These are phyloP conservation scores for Naganishia friedmannii DNA, from an alignment of 768 basidiomycete species.

Conservation along the genomic window DNA sequence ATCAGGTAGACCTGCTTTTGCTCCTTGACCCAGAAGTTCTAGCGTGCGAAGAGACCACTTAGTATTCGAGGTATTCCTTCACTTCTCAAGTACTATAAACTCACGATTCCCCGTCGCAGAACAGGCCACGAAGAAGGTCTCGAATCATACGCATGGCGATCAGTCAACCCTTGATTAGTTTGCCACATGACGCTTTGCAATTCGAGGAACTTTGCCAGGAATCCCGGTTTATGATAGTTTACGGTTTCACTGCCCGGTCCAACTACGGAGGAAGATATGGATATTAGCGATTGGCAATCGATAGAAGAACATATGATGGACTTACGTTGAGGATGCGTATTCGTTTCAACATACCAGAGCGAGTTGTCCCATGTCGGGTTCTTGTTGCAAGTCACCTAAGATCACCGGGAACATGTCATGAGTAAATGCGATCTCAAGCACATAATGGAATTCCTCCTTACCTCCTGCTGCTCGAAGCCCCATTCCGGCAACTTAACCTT, in stretches of 20 bases:
- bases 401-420: neutral
- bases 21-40: slow-evolving; percentile 99
- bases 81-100: slow-evolving; percentile 45
- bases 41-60: neutral
- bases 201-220: slow-evolving; percentile 85
- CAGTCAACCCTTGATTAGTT: slow-evolving; percentile 92
- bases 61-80: neutral
- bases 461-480: slow-evolving; percentile 98
- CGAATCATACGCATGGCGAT: slow-evolving; percentile 91
- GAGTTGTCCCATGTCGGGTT: slow-evolving; percentile 86
- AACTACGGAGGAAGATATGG: slow-evolving; percentile 57
- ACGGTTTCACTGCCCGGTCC: slow-evolving; percentile 69
- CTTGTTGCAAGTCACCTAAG: slow-evolving; percentile 88
- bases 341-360: slow-evolving; percentile 90
- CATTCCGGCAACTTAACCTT: slow-evolving; percentile 97
- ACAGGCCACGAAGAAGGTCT: slow-evolving; percentile 90
- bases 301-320: slow-evolving; percentile 31
- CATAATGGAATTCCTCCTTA: slow-evolving; percentile 25
- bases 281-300: neutral
- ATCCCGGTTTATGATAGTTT: slow-evolving; percentile 86
- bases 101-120: slow-evolving; percentile 84
- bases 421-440: neutral
- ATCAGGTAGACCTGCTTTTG: slow-evolving; percentile 91
- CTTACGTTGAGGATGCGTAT: slow-evolving; percentile 69
- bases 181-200: slow-evolving; percentile 94